Evolutionary conservation across 148 eudicot species (phyloP).

Genomic region (Cornus controversa): DNA sequence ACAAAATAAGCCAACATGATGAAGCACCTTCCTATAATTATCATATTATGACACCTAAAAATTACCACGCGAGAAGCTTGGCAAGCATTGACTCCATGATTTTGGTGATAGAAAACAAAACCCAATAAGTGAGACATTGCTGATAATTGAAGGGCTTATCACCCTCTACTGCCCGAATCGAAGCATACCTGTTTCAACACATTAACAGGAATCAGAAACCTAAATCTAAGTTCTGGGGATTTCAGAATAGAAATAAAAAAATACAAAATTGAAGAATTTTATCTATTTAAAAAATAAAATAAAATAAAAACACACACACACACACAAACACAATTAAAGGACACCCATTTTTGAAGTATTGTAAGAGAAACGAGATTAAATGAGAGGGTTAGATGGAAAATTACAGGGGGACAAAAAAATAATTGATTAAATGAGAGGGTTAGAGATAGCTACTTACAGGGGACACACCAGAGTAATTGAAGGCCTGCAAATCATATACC

Average conservation of each 20-base stretch:
- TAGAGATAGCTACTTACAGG: conserved; percentile 11
- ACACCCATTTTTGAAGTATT: neutral
- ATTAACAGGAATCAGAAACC: neutral
- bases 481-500: conserved; percentile 12
- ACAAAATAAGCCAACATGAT: neutral
- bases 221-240: neutral
- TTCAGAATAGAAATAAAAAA: neutral
- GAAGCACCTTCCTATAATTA: neutral
- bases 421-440: neutral
- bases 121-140: conserved; percentile 23
- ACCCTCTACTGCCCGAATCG: conserved; percentile 24
- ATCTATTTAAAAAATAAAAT: no score
- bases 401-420: conserved; percentile 2
- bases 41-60: neutral
- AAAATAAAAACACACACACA: neutral
- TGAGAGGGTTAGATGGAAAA: neutral
- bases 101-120: conserved; percentile 12
- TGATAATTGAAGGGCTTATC: conserved; percentile 10
- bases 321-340: neutral
- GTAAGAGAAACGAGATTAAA: neutral
- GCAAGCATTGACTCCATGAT: conserved; percentile 20
- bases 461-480: conserved; percentile 10
- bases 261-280: neutral
- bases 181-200: conserved; percentile 14
- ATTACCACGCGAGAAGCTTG: conserved; percentile 18